A percentile compares a stretch with the other conserved stretches of the same genome.
Evolutionary conservation across 2,329 filamentous ascomycete genomes (phyloP).

Genomic region (Malbranchea zuffiana): DNA sequence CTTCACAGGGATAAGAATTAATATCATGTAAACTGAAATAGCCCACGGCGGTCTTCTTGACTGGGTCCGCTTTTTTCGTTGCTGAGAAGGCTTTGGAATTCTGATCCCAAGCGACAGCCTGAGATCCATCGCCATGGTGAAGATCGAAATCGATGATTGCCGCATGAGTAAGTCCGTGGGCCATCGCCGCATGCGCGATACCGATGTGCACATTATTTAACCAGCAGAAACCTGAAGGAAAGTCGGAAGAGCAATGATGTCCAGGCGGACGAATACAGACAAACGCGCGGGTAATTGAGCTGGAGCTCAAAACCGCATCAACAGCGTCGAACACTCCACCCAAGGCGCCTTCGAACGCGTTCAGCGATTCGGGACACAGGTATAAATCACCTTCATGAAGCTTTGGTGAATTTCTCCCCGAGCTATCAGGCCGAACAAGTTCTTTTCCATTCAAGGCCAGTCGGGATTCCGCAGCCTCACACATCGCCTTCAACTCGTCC

Average conservation of each 20-base stretch:
- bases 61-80: conserved; percentile 58
- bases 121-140: conserved; percentile 91
- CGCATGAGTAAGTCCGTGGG: conserved; percentile 80
- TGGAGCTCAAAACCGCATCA: conserved; percentile 62
- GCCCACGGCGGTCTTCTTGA: conserved; percentile 79
- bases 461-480: conserved; percentile 64
- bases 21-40: conserved; percentile 98
- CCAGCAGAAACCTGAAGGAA: conserved; percentile 96
- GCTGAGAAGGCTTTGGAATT: conserved; percentile 58
- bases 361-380: conserved; percentile 71
- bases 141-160: conserved; percentile 89
- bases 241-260: conserved; percentile 83
- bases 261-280: conserved; percentile 87
- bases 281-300: conserved; percentile 65
- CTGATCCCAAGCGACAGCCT: conserved; percentile 83
- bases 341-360: conserved; percentile 80
- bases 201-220: conserved; percentile 96
- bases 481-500: conserved; percentile 79
- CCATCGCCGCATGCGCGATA: conserved; percentile 77
- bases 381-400: conserved; percentile 88
- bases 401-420: conserved; percentile 36
- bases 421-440: conserved; percentile 49
- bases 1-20: conserved; percentile 94
- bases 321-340: conserved; percentile 91
- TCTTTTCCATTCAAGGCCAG: conserved; percentile 69